A percentile compares a stretch with the other conserved stretches of the same genome.
Evolutionary conservation across 495 filamentous ascomycete genomes (phyloP).

Genomic region (Penicillium antarcticum): DNA sequence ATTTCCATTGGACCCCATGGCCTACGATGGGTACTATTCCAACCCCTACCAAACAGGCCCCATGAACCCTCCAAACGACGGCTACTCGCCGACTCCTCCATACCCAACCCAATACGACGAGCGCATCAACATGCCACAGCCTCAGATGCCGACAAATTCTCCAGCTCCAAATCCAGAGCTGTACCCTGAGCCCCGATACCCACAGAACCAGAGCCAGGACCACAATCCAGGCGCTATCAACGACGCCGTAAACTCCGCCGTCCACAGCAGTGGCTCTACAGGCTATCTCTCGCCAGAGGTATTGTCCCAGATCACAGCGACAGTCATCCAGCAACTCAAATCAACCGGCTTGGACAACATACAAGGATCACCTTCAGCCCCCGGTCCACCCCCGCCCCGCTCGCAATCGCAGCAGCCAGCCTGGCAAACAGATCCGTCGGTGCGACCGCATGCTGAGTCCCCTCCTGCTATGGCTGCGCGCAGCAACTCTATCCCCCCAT

Average conservation of each 20-base stretch:
- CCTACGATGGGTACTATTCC: constrained; percentile 39
- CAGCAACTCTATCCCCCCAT: constrained; percentile 18
- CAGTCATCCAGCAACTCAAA: constrained; percentile 52
- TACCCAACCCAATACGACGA: constrained; percentile 38
- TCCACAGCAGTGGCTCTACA: constrained; percentile 31
- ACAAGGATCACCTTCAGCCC: constrained; percentile 17
- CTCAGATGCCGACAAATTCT: constrained; percentile 27
- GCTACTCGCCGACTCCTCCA: constrained; percentile 24
- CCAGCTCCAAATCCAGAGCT: constrained; percentile 20
- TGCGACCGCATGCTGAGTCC: constrained; percentile 30
- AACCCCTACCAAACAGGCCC: constrained; percentile 26
- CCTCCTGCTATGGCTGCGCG: constrained; percentile 21
- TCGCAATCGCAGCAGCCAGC: constrained; percentile 32
- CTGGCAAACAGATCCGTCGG: constrained; percentile 23
- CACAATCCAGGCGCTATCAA: constrained; percentile 28
- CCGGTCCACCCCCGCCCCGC: constrained; percentile 23
- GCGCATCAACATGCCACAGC: constrained; percentile 41
- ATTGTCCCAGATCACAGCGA: constrained; percentile 50
- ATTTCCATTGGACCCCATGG: constrained; percentile 23
- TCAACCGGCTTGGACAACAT: constrained; percentile 37
- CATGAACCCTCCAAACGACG: constrained; percentile 21
- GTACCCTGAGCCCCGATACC: constrained; percentile 14
- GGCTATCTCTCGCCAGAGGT: constrained; percentile 47
- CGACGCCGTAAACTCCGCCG: constrained; percentile 48
- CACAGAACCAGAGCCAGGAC: constrained; percentile 1